Evolutionary conservation across 495 filamentous ascomycete genomes (phyloP).

Genomic region (Penicillium canescens): DNA sequence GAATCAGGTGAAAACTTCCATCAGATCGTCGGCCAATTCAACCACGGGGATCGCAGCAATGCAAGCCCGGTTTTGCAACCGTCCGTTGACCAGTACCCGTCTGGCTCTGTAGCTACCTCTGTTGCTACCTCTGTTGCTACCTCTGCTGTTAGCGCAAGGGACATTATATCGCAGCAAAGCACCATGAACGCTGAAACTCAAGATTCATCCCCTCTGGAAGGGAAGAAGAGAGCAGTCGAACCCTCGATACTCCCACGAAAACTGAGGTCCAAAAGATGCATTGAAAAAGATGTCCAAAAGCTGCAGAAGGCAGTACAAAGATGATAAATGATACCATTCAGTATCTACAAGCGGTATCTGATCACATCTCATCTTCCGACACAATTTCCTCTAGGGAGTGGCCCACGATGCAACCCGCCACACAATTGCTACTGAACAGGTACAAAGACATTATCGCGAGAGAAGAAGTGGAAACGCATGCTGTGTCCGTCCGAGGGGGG

Average conservation of each 20-base stretch:
- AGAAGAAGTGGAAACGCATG: not conserved
- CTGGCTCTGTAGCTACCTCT: not conserved
- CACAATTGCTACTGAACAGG: not conserved
- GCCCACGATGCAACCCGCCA: not conserved
- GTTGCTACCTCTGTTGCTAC: not conserved
- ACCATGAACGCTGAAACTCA: not conserved
- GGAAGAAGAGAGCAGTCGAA: not conserved
- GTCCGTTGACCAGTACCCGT: not conserved
- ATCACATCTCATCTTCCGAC: not conserved
- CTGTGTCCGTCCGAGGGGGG: not conserved
- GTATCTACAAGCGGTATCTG: constrained; percentile 2
- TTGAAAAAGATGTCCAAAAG: not conserved
- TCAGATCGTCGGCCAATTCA: not conserved
- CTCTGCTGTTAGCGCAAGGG: no score
- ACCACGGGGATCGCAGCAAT: not conserved
- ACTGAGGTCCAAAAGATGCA: not conserved
- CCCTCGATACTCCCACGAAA: not conserved
- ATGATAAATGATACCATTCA: not conserved
- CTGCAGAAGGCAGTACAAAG: not conserved
- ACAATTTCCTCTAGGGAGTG: not conserved
- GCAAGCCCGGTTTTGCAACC: not conserved
- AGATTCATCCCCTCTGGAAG: not conserved
- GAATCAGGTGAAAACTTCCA: not conserved
- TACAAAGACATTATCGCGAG: not conserved
- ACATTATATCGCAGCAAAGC: not conserved